Base-by-base conservation (phyloP, 768 basidiomycete genomes). In the Suillus subaureus region DNA sequence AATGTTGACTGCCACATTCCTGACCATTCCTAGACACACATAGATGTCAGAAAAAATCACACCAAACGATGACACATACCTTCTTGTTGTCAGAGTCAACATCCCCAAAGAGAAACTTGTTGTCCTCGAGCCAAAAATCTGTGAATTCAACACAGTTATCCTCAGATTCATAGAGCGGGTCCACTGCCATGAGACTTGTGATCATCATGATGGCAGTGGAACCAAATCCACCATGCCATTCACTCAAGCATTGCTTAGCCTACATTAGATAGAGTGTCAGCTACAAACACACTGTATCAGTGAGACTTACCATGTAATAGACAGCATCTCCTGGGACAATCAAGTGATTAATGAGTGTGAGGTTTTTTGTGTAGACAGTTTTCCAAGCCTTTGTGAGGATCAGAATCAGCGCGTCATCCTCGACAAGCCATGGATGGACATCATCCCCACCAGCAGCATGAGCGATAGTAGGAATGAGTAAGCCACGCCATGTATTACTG, bases 21-120 rank as follows among this genome's bases (percentile, higher is more conserved):
- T 21, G 71, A 47, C 64, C 68, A 56, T 39, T 71, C 39, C 70
- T 67, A 49, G 12, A 13, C 12, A 49, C 9, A 49, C 1, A 49
- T n/a, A 49, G 47, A 49, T 12, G 1, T 49, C 5, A 49, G 47
- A 4, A 49, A 7, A 49, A 49, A 49, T 49, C 5, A 49, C 12
- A 49, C 47, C 5, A 4, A 7, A 49, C 5, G 2, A 49, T 3
- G 11, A 23, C 73, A 15, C 62, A 35, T 33, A 55, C 62, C 51
- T 23, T 51, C 15, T 63, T 63, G 28, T 63, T 3, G 1, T 39
- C 21, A 2, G 26, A 45, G 15, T 45, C 16, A 11, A 49, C 51
- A 16, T 63, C 45, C 26, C 6, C 18, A 37, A 63, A 63, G 11
- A 63, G 23, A 39, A 63, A 63, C 12, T 21, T 26, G 13, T 63